Percentiles rank a stretch among this genome's conserved stretches.
phyloP scores from a whole-genome alignment of 2,329 filamentous ascomycete genomes.

The Elsinoe necatrix region DNA sequence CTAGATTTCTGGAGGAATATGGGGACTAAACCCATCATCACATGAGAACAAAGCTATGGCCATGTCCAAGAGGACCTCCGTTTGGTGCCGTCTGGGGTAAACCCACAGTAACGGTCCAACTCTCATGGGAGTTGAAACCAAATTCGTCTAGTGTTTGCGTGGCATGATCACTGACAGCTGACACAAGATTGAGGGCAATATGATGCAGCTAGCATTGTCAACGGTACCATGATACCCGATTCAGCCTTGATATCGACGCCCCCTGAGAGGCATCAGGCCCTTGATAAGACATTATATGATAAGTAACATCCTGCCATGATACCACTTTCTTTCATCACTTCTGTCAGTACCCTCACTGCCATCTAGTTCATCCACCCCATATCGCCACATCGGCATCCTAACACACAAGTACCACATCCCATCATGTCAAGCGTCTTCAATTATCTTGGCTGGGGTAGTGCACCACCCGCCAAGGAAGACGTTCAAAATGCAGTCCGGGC shows the following conservation, averaged over 20 bases:
- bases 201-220: neutral
- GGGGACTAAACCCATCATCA: neutral
- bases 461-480: neutral
- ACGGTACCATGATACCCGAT: slow-evolving; percentile 2
- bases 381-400: neutral
- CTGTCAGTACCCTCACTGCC: neutral
- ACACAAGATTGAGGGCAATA: neutral
- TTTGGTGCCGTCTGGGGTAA: slow-evolving; percentile 7
- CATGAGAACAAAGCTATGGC: slow-evolving; percentile 3
- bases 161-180: neutral
- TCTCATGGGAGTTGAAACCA: slow-evolving; percentile 2
- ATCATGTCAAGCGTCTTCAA: slow-evolving; percentile 11
- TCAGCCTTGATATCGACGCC: neutral
- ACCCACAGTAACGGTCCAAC: neutral
- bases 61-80: neutral
- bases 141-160: slow-evolving; percentile 2
- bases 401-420: neutral
- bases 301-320: neutral
- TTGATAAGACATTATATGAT: slow-evolving; percentile 4
- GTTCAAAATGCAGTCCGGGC: slow-evolving; percentile 22
- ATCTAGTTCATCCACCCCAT: neutral
- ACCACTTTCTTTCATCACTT: neutral
- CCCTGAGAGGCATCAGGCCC: neutral
- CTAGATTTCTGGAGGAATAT: neutral
- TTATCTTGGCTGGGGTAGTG: slow-evolving; percentile 4